These are phyloP conservation scores for Apiospora koreana DNA, from an alignment of 2,329 filamentous ascomycete species.

Conservation along the genomic window DNA sequence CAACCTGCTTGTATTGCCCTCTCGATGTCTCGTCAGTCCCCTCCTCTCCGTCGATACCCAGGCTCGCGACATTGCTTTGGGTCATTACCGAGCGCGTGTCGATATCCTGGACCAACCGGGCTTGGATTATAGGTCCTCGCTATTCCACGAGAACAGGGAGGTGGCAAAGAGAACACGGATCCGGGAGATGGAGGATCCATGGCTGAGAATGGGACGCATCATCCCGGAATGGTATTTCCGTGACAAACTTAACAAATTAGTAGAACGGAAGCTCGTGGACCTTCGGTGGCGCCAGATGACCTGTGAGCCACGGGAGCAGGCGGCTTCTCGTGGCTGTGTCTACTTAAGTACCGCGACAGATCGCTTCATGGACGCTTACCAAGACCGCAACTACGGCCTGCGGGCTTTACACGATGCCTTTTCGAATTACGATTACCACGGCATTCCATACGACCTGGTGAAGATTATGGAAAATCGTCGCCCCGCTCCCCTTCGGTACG, in stretches of 20 bases:
- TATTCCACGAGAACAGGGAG: no score
- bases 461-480: not conserved
- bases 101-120: not conserved
- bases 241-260: no score
- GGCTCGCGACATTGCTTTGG: not conserved
- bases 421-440: not conserved
- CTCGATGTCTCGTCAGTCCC: not conserved
- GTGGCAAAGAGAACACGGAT: not conserved
- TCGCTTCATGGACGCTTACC: not conserved
- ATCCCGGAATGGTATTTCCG: no score
- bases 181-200: no score
- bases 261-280: no score
- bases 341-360: not conserved
- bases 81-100: not conserved
- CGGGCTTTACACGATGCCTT: not conserved
- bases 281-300: not conserved
- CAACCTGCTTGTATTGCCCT: not conserved
- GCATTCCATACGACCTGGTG: not conserved
- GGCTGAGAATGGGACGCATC: no score
- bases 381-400: not conserved
- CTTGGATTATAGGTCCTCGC: not conserved
- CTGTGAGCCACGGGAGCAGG: not conserved
- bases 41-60: not conserved
- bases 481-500: not conserved
- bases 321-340: not conserved